Evolutionary conservation across 176 grass and related monocot species (phyloP).

Genomic region (Poa annua): DNA sequence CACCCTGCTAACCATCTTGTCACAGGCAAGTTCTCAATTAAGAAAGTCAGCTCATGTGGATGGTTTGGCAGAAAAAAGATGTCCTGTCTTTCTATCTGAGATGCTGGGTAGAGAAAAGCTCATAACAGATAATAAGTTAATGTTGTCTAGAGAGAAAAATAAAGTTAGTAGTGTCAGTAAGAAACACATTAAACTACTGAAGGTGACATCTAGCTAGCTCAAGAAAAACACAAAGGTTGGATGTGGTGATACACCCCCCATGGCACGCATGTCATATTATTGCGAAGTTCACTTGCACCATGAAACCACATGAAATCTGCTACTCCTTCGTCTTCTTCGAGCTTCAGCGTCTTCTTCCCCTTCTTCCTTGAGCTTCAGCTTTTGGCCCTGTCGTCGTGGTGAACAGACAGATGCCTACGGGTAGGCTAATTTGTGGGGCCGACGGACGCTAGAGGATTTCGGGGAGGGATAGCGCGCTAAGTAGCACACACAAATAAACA

Average conservation of each 20-base stretch:
- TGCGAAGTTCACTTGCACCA: neutral
- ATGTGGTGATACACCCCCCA: neutral
- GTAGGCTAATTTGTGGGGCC: no score
- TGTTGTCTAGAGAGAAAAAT: neutral
- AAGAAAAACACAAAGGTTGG: neutral
- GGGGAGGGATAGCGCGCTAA: no score
- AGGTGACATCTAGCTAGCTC: neutral
- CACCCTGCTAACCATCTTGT: no score
- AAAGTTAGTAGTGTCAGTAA: neutral
- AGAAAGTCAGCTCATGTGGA: neutral
- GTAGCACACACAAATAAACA: no score
- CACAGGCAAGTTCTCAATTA: no score
- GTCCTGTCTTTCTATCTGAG: neutral
- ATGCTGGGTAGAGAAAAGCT: neutral
- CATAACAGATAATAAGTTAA: neutral
- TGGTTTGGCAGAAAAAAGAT: neutral
- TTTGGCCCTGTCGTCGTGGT: no score
- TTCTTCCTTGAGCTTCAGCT: slow-evolving; percentile 63
- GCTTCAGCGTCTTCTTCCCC: neutral
- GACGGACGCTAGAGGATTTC: no score
- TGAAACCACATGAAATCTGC: slow-evolving; percentile 8
- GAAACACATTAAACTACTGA: neutral
- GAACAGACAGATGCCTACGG: no score
- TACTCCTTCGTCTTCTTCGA: no score
- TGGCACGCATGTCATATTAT: slow-evolving; percentile 27